Percentiles rank a stretch among this genome's conserved stretches.
Evolutionary conservation across 208 protist genomes (phyloP).

Genomic region (Leishmania tropica): DNA sequence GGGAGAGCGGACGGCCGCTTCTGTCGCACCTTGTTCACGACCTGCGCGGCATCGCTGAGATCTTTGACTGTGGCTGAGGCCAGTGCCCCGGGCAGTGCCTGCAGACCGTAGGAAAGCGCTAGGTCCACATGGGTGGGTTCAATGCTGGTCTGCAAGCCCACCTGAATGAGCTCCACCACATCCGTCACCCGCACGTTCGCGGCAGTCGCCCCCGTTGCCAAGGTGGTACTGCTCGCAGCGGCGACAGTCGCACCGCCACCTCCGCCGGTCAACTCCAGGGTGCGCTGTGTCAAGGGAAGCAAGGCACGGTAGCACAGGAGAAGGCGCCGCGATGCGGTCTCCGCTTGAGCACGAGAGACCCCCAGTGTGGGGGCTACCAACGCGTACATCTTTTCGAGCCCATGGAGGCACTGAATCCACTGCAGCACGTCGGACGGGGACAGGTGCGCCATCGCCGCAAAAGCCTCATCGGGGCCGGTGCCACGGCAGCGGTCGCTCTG

Average conservation of each 20-base stretch:
- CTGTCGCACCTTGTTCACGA: constrained; percentile 42
- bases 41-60: constrained; percentile 40
- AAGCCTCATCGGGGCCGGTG: constrained; percentile 5
- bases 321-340: constrained; percentile 12
- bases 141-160: constrained; percentile 13
- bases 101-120: constrained; percentile 18
- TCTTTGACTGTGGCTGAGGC: constrained; percentile 43
- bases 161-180: constrained; percentile 22
- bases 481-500: neutral
- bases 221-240: neutral
- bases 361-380: neutral
- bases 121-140: constrained; percentile 17
- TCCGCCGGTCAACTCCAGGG: constrained; percentile 3
- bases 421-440: constrained; percentile 23
- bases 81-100: constrained; percentile 13
- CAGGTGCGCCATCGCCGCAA: constrained; percentile 13
- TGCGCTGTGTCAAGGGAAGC: constrained; percentile 15
- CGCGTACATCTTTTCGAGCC: constrained; percentile 25
- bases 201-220: neutral
- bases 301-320: constrained; percentile 27
- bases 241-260: neutral
- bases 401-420: constrained; percentile 35
- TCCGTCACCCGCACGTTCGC: constrained; percentile 14
- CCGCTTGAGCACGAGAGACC: neutral
- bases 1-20: constrained; percentile 16